Evolutionary conservation across 208 protist species (phyloP).

Genomic region (Leishmania turanica): DNA sequence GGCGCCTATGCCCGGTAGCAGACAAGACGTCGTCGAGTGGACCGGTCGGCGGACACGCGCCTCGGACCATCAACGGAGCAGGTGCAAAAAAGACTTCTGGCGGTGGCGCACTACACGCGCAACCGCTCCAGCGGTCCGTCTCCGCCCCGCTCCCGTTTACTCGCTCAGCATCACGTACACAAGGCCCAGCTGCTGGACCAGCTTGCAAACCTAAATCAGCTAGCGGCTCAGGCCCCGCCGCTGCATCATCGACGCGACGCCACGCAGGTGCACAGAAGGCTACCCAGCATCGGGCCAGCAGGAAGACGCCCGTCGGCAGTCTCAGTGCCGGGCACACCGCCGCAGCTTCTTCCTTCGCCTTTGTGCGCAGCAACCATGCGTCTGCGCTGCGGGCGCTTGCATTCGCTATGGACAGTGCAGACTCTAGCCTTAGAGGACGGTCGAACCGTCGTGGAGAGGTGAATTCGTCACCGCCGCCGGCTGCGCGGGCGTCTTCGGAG

Average conservation of each 20-base stretch:
- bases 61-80: not conserved
- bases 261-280: not conserved
- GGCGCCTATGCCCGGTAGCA: not conserved
- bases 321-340: not conserved
- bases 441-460: not conserved
- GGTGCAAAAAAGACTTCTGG: not conserved
- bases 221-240: not conserved
- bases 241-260: not conserved
- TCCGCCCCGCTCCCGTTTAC: conserved; percentile 16
- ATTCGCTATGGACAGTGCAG: not conserved
- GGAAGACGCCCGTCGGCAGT: not conserved
- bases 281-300: not conserved
- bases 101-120: not conserved
- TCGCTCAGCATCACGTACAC: conserved; percentile 6
- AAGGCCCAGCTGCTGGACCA: not conserved
- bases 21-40: not conserved
- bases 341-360: not conserved
- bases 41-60: not conserved
- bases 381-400: conserved; percentile 17
- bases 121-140: conserved; percentile 17
- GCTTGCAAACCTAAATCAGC: not conserved
- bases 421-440: not conserved
- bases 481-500: not conserved
- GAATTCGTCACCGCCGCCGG: not conserved
- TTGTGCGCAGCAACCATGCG: conserved; percentile 35